These are phyloP conservation scores for Pyrrhoderma lamaoense DNA, from an alignment of 1,284 basidiomycete species.

Conservation along the genomic window DNA sequence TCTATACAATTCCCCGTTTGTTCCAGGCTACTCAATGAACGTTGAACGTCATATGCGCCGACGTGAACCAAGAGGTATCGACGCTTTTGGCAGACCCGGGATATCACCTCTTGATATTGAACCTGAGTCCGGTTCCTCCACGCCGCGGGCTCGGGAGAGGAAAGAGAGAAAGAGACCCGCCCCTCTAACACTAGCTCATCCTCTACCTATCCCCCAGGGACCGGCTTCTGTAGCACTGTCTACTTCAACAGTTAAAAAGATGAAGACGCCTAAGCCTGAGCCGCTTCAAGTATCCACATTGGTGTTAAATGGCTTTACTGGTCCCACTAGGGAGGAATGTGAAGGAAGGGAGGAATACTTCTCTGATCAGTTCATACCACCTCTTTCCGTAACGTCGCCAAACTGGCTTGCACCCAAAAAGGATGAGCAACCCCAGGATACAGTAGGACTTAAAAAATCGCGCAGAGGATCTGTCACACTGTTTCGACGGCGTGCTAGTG, in stretches of 20 bases:
- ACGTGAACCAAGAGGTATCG: slow-evolving; percentile 7
- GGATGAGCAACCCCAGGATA: too few species aligned
- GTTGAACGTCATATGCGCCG: slow-evolving; percentile 4
- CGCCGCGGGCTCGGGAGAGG: not conserved
- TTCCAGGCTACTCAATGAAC: slow-evolving; percentile 7
- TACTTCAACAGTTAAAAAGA: not conserved
- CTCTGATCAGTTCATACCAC: slow-evolving; percentile 8
- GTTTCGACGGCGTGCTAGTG: too few species aligned
- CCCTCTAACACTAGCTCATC: slow-evolving; percentile 12
- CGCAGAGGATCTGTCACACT: too few species aligned
- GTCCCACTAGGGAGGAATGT: slow-evolving; percentile 2
- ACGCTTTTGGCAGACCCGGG: slow-evolving; percentile 4
- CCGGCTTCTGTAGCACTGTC: not conserved
- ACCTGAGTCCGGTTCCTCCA: not conserved
- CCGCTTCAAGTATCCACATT: not conserved
- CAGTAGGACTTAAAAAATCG: too few species aligned
- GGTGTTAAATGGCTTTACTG: not conserved
- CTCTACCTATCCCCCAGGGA: slow-evolving; percentile 3
- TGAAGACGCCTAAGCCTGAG: not conserved
- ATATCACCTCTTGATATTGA: slow-evolving; percentile 10
- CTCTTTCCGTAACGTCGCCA: not conserved
- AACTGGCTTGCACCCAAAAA: too few species aligned
- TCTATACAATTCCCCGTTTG: not conserved
- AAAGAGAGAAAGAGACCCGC: slow-evolving; percentile 12
- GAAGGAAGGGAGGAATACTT: slow-evolving; percentile 16